Percentiles rank a stretch among this genome's conserved stretches.
Evolutionary conservation across 768 basidiomycete species (phyloP).

Genomic region (Lentinula edodes): DNA sequence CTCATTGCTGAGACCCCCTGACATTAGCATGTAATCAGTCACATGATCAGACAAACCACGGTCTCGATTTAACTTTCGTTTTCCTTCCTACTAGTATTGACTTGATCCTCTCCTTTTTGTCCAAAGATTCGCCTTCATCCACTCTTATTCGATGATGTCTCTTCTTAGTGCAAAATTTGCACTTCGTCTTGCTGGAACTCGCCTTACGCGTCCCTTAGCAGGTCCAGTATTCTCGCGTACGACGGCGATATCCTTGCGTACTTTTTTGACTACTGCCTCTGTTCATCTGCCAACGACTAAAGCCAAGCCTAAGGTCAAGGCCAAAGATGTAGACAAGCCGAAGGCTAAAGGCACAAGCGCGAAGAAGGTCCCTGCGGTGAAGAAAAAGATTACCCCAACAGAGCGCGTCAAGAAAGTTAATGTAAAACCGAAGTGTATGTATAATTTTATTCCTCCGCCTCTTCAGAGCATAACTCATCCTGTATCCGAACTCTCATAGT

Average conservation of each 20-base stretch:
- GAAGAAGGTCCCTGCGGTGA: conserved; percentile 10
- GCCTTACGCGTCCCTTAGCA: background rate
- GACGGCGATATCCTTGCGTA: conserved; percentile 5
- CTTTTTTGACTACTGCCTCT: conserved; percentile 8
- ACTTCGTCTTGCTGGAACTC: background rate
- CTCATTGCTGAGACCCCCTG: background rate
- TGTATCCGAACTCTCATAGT: background rate
- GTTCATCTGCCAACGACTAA: background rate
- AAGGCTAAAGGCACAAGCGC: background rate
- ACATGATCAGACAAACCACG: background rate
- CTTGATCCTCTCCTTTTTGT: background rate
- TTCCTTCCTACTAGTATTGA: background rate
- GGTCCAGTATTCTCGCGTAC: background rate
- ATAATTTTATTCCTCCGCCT: too few relatives aligned
- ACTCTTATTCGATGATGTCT: conserved; percentile 5
- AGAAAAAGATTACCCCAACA: conserved; percentile 7
- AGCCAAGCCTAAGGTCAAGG: conserved; percentile 7
- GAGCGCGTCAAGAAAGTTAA: conserved; percentile 1
- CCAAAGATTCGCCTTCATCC: background rate
- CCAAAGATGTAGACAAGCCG: background rate
- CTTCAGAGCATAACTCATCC: background rate
- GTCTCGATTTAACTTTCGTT: background rate
- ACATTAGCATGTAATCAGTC: background rate
- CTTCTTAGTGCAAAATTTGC: background rate
- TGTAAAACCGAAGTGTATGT: conserved; percentile 13